Evolutionary conservation across 345 rosid species (phyloP).

Genomic region (Excoecaria agallocha): DNA sequence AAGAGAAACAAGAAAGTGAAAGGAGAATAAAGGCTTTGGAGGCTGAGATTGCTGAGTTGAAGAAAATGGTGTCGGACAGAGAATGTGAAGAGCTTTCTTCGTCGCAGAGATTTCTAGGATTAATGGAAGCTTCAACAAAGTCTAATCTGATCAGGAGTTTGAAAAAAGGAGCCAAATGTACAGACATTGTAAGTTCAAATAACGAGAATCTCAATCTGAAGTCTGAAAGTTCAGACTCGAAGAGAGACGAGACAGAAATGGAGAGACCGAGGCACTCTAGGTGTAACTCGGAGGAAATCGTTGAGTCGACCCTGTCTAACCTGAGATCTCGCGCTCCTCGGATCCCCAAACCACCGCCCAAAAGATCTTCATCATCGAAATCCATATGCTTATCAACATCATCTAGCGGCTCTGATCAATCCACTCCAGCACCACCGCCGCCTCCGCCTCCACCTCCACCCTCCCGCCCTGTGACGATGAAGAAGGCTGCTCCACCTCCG

Average conservation of each 20-base stretch:
- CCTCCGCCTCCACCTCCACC: constrained; percentile 20
- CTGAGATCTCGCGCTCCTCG: constrained; percentile 75
- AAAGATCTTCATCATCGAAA: constrained; percentile 39
- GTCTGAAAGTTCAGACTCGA: constrained; percentile 31
- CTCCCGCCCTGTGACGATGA: constrained; percentile 13
- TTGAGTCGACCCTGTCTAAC: constrained; percentile 48
- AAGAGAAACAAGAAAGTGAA: constrained; percentile 34
- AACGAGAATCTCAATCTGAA: constrained; percentile 21
- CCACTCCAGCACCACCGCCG: constrained; percentile 13
- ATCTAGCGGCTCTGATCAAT: constrained; percentile 13
- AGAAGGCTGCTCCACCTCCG: constrained; percentile 52
- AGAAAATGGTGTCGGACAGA: constrained; percentile 40
- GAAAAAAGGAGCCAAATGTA: constrained; percentile 37
- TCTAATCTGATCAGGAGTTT: constrained; percentile 50
- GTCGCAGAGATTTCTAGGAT: constrained; percentile 72
- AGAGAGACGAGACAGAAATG: constrained; percentile 43
- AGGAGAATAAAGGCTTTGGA: constrained; percentile 47
- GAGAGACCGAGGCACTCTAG: constrained; percentile 51
- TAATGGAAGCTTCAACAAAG: constrained; percentile 52
- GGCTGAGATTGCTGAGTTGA: constrained; percentile 47
- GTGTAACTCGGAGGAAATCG: constrained; percentile 67
- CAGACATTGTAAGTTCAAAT: constrained; percentile 22
- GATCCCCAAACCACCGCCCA: constrained; percentile 92
- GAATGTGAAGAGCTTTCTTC: constrained; percentile 55
- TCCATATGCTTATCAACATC: constrained; percentile 20